Base-by-base conservation (phyloP, 495 filamentous ascomycete species). In the Annulohypoxylon nitens region DNA sequence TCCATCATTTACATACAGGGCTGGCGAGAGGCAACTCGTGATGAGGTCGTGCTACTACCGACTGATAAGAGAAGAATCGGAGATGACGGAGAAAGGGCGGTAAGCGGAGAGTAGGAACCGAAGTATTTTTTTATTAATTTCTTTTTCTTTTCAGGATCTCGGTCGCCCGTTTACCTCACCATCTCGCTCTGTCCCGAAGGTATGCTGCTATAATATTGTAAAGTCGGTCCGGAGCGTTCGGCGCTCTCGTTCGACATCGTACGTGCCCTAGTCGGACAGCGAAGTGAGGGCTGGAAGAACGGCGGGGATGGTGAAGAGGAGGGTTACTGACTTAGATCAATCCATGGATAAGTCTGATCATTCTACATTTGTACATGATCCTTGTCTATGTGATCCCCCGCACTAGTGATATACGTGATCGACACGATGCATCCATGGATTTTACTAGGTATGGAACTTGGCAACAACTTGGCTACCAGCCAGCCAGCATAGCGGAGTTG, bases 181-280 rank as follows among this genome's bases (percentile, higher is more conserved):
- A 26, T 50, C 54, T 69, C 54, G 61, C 61, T 48, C 48, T 60
- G 0, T 54, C 55, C 69, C 69, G 69, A 61, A 65, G 59, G 7
- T 16, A 14, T 45, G 1, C 16, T 9, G 7, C 18, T 20, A 10
- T 23, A 45, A 6, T 54, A 36, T 12, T 54, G 33, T 14, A 61
- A 62, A 10, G 39, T 18, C 25, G 33, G 14, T 8, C 63, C 41
- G 41, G 36, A 51, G 14, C 11, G 64, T 47, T 45, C 7, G 37
- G 14, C 26, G n/a, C 20, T 67, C 61, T 74, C 71, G 71, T 74
- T 66, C 58, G 71, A 74, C 63, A 70, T 74, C 71, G 71, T 74
- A 74, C 67, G 71, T 74, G 66, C 39, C 39, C 4, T n/a, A 4
- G 39, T 43, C 50, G 37, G n/a, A 39, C 26, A 33, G 61, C 34